A percentile compares a stretch with the other conserved stretches of the same genome.
Conservation (phyloP, 345 rosid genomes). For the Eucalyptus brandiana region DNA sequence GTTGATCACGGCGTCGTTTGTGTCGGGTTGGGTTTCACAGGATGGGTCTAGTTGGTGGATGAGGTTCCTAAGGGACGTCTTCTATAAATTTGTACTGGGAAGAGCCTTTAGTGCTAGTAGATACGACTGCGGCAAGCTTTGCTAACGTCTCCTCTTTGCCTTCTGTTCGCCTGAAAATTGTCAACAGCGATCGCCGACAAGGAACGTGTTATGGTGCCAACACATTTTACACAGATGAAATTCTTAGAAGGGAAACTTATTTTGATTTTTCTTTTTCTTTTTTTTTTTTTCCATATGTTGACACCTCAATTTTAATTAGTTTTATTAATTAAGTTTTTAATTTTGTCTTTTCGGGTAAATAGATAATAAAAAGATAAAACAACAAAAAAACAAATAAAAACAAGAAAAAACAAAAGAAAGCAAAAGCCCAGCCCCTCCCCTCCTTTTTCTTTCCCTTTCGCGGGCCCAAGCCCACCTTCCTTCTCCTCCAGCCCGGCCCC, state of each 20-base stretch:
- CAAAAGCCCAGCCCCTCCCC: too few relatives aligned
- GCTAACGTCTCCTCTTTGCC: not conserved
- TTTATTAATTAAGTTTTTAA: too few relatives aligned
- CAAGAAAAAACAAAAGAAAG: too few relatives aligned
- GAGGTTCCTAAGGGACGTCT: constrained; percentile 12
- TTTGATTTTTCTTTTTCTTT: not conserved
- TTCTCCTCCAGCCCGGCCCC: too few relatives aligned
- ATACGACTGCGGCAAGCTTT: constrained; percentile 27
- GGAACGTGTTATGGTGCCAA: not conserved
- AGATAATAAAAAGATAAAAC: too few relatives aligned
- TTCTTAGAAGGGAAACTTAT: not conserved
- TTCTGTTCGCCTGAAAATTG: not conserved
- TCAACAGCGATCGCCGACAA: not conserved
- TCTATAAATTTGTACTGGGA: not conserved
- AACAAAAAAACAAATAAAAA: too few relatives aligned
- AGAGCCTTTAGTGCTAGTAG: not conserved
- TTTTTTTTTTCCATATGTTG: too few relatives aligned
- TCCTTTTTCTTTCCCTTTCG: too few relatives aligned
- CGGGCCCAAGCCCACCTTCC: too few relatives aligned
- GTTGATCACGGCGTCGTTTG: constrained; percentile 4
- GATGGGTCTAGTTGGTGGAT: constrained; percentile 12
- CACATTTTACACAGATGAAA: not conserved
- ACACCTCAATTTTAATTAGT: too few relatives aligned
- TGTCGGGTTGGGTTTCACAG: constrained; percentile 24
- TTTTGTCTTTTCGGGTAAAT: too few relatives aligned